These are phyloP conservation scores for Puccinia polysora DNA, from an alignment of 1,284 basidiomycete species.

Conservation along the genomic window DNA sequence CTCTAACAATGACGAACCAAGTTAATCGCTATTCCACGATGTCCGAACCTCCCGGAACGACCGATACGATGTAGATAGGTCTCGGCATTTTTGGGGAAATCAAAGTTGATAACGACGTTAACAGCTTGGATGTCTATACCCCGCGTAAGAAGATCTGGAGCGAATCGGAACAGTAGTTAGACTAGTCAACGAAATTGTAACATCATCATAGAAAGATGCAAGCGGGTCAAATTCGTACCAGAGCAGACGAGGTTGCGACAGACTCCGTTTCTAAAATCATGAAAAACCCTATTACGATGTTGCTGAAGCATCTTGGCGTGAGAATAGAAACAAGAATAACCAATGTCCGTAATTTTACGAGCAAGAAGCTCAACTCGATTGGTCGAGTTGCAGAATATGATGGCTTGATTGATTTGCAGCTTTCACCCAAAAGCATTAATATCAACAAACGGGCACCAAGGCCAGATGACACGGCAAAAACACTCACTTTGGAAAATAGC, in stretches of 20 bases:
- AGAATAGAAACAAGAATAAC: constrained; percentile 99
- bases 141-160: constrained; percentile 81
- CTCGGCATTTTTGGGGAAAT: constrained; percentile 97
- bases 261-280: constrained; percentile 96
- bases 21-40: constrained; percentile 94
- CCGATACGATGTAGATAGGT: constrained; percentile 97
- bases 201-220: not conserved
- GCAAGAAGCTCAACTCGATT: constrained; percentile 98
- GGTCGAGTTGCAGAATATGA: constrained; percentile 99
- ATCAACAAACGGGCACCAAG: constrained; percentile 21
- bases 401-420: constrained; percentile 99
- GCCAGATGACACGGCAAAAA: constrained; percentile 8
- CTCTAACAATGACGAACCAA: constrained; percentile 61
- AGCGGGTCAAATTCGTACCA: constrained; percentile 52
- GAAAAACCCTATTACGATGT: constrained; percentile 98
- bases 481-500: constrained; percentile 79
- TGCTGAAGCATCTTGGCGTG: constrained; percentile 99
- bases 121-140: constrained; percentile 99
- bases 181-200: not conserved
- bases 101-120: constrained; percentile 99
- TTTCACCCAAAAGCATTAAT: constrained; percentile 52
- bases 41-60: constrained; percentile 93
- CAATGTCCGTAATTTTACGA: constrained; percentile 97
- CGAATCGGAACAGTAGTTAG: not conserved
- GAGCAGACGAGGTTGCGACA: constrained; percentile 96